These are phyloP conservation scores for Paragyromitra xinjiangensis DNA, from an alignment of 495 filamentous ascomycete species.

Conservation along the genomic window DNA sequence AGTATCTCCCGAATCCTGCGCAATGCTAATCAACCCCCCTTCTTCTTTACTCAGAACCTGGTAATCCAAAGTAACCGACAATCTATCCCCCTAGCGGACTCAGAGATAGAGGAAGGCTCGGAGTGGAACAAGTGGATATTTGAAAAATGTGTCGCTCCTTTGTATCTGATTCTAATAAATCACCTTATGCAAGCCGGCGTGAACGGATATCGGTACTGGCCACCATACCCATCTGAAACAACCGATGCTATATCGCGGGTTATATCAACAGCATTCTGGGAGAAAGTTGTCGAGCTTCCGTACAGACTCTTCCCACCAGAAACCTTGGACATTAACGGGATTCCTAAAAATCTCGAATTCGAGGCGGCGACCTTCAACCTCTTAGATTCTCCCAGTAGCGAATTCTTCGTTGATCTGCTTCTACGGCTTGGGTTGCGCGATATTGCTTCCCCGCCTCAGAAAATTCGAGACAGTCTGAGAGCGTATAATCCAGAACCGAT, in stretches of 20 bases:
- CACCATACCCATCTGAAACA: slow-evolving; percentile 44
- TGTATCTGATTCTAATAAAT: slow-evolving; percentile 59
- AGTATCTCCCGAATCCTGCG: no score
- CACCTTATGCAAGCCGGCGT: slow-evolving; percentile 51
- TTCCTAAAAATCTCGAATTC: slow-evolving; percentile 22
- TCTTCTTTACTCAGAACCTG: slow-evolving; percentile 24
- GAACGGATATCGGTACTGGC: slow-evolving; percentile 59
- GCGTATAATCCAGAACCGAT: slow-evolving; percentile 15
- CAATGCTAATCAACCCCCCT: not conserved
- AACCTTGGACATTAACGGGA: slow-evolving; percentile 15
- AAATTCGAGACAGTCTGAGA: slow-evolving; percentile 4
- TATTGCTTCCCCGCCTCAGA: slow-evolving; percentile 38
- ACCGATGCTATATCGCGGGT: slow-evolving; percentile 30
- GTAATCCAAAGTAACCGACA: slow-evolving; percentile 58
- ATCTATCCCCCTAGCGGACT: slow-evolving; percentile 55
- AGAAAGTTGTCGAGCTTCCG: slow-evolving; percentile 14
- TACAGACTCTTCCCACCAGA: slow-evolving; percentile 43
- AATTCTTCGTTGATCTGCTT: slow-evolving; percentile 37
- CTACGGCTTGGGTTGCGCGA: slow-evolving; percentile 22
- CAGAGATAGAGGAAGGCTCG: slow-evolving; percentile 44
- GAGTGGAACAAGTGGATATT: slow-evolving; percentile 62
- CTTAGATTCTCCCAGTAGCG: slow-evolving; percentile 11
- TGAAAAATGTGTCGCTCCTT: slow-evolving; percentile 50
- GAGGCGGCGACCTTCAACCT: slow-evolving; percentile 33
- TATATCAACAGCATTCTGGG: slow-evolving; percentile 46